Evolutionary conservation across 495 filamentous ascomycete species (phyloP), one percentile per base, ranked within the genome.

Genomic region (Thozetella sp.): DNA sequence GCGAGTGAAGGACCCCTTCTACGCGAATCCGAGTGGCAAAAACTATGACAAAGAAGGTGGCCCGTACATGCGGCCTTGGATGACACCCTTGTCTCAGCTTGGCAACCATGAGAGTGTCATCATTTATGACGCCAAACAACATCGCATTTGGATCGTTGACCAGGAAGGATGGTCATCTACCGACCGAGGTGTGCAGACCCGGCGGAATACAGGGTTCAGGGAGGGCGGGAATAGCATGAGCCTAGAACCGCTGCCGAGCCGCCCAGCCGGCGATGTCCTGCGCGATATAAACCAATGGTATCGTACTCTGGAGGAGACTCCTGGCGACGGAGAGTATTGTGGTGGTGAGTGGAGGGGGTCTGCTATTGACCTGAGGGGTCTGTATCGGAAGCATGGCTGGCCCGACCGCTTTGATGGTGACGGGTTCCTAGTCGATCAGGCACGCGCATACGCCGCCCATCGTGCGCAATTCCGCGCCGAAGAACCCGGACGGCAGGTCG

Each of bases 221-320:
- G 25, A 46, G 19, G n/a, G 15, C 24, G 22, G 13, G 34, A 56
- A 54, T 9, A 10, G 25, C 6, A 56, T 60, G 26, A 25, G 25
- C 20, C 62, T 54, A 24, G 56, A 66, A 20, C 53, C 66, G 24
- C 59, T 64, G 30, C 52, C 54, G 0, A 34, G 54, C 19, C 53
- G 65, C 10, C 57, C 57, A 0, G 67, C 67, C 9, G 53, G 46
- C 4, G 58, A 59, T n/a, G 65, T 68, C 22, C 34, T 70, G 24
- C 40, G 56, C 34, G 61, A 71, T 40, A 62, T 68, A 24, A 53
- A 51, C 37, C 22, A 23, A 10, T 61, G 61, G 57, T 61, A 61
- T 27, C 25, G 30, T 2, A 55, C 50, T 13, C 45, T 61, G 15
- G 22, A 46, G 19, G 59, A 59, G 23, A 22, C 48, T 1, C 59